phyloP scores from a whole-genome alignment of 2,329 filamentous ascomycete genomes.

The Fusarium pseudograminearum region DNA sequence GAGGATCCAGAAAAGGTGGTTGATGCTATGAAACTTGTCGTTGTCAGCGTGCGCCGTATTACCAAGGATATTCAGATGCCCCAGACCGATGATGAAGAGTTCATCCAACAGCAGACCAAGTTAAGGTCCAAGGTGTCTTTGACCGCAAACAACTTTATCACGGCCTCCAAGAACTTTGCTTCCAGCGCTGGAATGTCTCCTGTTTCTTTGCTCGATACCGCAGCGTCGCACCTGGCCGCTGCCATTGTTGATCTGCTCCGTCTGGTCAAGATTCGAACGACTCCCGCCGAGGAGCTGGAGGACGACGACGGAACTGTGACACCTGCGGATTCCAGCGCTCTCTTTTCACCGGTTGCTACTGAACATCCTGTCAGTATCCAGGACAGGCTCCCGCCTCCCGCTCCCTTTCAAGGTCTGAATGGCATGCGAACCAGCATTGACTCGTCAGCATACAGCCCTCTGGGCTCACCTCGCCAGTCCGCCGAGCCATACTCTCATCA shows the following conservation, averaged over 20 bases:
- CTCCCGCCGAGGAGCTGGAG: conserved; percentile 80
- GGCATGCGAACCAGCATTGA: conserved; percentile 70
- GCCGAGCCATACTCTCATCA: conserved; percentile 56
- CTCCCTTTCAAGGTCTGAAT: conserved; percentile 70
- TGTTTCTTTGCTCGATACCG: conserved; percentile 92
- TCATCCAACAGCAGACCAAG: conserved; percentile 71
- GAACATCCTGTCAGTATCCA: conserved; percentile 51
- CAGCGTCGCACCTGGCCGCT: conserved; percentile 88
- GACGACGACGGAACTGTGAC: conserved; percentile 76
- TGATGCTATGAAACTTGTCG: conserved; percentile 87
- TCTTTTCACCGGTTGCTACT: conserved; percentile 71
- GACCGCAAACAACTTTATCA: conserved; percentile 95
- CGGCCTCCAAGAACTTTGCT: conserved; percentile 91
- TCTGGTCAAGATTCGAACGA: conserved; percentile 83
- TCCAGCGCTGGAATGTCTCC: conserved; percentile 86
- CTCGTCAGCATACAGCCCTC: conserved; percentile 80
- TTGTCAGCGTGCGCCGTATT: conserved; percentile 84
- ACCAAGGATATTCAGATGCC: conserved; percentile 81
- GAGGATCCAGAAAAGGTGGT: conserved; percentile 81
- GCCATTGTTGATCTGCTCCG: conserved; percentile 88
- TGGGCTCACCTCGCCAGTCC: conserved; percentile 75
- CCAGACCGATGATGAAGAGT: conserved; percentile 64
- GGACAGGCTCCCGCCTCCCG: conserved; percentile 62
- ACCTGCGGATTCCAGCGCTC: conserved; percentile 75
- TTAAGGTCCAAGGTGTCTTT: conserved; percentile 87